Percentiles rank a stretch among this genome's conserved stretches.
These are phyloP conservation scores for Podaxis sp. DNA, from an alignment of 768 basidiomycete genomes.

Conservation along the genomic window DNA sequence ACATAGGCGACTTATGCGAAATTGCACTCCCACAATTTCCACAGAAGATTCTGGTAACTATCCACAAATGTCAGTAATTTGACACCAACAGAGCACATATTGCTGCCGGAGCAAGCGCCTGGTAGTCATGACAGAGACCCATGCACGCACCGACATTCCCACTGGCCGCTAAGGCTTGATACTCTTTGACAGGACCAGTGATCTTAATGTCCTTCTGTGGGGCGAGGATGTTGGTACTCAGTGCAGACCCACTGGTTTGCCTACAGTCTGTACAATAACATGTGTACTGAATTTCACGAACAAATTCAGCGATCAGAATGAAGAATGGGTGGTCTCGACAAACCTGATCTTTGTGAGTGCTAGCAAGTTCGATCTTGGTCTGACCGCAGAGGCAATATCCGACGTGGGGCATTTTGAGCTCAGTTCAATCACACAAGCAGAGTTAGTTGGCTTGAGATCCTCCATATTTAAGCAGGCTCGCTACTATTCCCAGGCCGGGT, in stretches of 20 bases:
- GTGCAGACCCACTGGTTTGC: slow-evolving; percentile 35
- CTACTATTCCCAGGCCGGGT: not conserved
- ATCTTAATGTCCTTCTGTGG: slow-evolving; percentile 31
- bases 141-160: slow-evolving; percentile 30
- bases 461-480: too few relatives aligned
- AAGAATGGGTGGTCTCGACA: not conserved
- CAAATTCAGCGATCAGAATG: not conserved
- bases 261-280: slow-evolving; percentile 39
- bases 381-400: slow-evolving; percentile 34
- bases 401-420: slow-evolving; percentile 13
- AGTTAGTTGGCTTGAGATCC: too few relatives aligned
- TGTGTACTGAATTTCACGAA: slow-evolving; percentile 22
- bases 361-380: slow-evolving; percentile 25
- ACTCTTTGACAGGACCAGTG: slow-evolving; percentile 31
- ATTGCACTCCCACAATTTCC: slow-evolving; percentile 35
- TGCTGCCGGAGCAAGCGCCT: too few relatives aligned
- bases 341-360: slow-evolving; percentile 28
- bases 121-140: too few relatives aligned
- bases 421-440: too few relatives aligned
- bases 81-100: too few relatives aligned
- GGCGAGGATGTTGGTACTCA: slow-evolving; percentile 36
- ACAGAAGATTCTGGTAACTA: slow-evolving; percentile 39
- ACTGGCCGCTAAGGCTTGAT: slow-evolving; percentile 26
- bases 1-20: slow-evolving; percentile 30
- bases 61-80: not conserved